Percentiles rank a stretch among this genome's conserved stretches.
Conservation (phyloP, 1,284 basidiomycete species). For the Cerrena zonata region DNA sequence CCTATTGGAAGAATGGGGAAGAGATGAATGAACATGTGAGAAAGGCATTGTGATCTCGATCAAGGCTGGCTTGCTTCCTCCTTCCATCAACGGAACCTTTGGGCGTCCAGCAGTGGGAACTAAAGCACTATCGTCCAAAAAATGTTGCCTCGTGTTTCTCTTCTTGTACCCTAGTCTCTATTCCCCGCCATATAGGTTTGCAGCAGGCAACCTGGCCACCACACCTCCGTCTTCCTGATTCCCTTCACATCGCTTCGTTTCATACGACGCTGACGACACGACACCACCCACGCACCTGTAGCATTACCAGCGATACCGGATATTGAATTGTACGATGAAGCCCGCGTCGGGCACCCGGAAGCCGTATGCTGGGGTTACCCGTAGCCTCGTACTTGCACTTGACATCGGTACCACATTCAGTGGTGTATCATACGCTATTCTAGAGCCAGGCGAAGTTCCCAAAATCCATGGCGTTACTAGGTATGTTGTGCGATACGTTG, state of each 20-base stretch:
- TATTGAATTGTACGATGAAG: slow-evolving; percentile 24
- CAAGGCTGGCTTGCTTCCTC: not conserved
- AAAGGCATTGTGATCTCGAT: not conserved
- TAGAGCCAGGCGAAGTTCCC: slow-evolving; percentile 65
- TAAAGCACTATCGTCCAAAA: slow-evolving; percentile 7
- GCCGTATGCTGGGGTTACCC: slow-evolving; percentile 56
- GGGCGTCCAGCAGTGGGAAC: slow-evolving; percentile 14
- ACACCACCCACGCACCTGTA: not conserved
- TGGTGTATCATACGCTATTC: slow-evolving; percentile 68
- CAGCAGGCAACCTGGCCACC: not conserved
- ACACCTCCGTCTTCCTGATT: not conserved
- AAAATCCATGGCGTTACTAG: slow-evolving; percentile 67
- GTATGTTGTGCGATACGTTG: slow-evolving; percentile 26
- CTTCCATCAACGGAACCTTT: slow-evolving; percentile 2
- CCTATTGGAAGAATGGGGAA: too few relatives aligned
- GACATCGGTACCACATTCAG: slow-evolving; percentile 73
- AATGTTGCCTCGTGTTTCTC: slow-evolving; percentile 16
- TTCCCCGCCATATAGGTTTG: slow-evolving; percentile 6
- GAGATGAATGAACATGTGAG: not conserved
- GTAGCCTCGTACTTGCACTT: slow-evolving; percentile 64
- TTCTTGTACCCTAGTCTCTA: too few relatives aligned
- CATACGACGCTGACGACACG: slow-evolving; percentile 10
- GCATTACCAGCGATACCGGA: slow-evolving; percentile 3
- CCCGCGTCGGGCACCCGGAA: slow-evolving; percentile 52
- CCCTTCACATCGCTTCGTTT: slow-evolving; percentile 1